Conservation (phyloP, 2,329 filamentous ascomycete genomes). For the Blastomyces gilchristii region DNA sequence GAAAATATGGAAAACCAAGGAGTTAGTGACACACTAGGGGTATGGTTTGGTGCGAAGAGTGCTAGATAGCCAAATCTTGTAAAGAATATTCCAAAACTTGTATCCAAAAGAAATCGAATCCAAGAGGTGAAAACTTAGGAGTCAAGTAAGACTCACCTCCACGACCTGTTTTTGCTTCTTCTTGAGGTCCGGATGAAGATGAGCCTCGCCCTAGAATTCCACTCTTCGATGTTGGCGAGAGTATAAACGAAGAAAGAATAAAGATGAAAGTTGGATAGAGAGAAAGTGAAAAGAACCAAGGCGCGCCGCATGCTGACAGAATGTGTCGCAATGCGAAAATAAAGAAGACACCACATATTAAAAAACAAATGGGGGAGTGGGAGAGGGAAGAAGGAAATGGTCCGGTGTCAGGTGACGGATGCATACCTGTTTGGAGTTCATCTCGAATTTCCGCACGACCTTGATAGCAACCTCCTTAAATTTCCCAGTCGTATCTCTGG, state of each 20-base stretch:
- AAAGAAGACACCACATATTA: background rate
- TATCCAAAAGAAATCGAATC: background rate
- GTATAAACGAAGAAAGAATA: constrained; percentile 23
- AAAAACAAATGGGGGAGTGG: background rate
- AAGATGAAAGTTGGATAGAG: constrained; percentile 20
- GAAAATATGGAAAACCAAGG: constrained; percentile 7
- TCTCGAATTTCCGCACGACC: constrained; percentile 96
- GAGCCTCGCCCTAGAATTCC: constrained; percentile 65
- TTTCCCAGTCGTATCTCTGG: constrained; percentile 61
- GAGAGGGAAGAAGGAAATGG: background rate
- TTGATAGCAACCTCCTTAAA: constrained; percentile 88
- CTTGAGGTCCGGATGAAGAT: constrained; percentile 93
- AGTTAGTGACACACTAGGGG: constrained; percentile 21
- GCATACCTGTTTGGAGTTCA: constrained; percentile 96
- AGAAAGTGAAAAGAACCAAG: constrained; percentile 11
- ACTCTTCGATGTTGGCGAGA: constrained; percentile 42
- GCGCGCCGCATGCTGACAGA: background rate
- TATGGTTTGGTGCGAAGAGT: background rate
- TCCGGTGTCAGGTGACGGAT: constrained; percentile 17
- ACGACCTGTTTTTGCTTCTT: constrained; percentile 79
- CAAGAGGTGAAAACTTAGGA: constrained; percentile 13
- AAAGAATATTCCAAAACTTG: background rate
- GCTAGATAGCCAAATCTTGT: background rate
- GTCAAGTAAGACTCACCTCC: constrained; percentile 63
- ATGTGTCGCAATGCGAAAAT: background rate